Evolutionary conservation across 768 basidiomycete species (phyloP).

Genomic region (Hortiboletus campestris): DNA sequence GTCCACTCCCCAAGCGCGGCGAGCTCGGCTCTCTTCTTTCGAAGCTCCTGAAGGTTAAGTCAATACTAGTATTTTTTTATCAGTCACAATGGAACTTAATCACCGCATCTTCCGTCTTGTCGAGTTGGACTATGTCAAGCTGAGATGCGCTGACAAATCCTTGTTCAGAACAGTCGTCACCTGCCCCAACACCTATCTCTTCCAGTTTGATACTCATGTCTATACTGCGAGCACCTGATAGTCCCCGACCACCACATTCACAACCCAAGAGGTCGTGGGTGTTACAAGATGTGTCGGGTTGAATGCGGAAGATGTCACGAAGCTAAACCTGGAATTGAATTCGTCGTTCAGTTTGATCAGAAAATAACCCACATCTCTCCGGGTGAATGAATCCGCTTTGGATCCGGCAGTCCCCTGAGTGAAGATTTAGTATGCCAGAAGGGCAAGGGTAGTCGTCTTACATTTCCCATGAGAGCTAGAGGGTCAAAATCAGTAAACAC

Average conservation of each 20-base stretch:
- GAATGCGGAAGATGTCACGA: constrained; percentile 88
- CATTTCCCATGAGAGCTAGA: constrained; percentile 71
- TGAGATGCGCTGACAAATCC: constrained; percentile 71
- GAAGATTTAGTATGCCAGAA: constrained; percentile 8
- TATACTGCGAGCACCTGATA: neutral
- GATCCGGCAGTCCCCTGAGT: constrained; percentile 46
- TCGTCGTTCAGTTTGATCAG: neutral
- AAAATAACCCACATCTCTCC: constrained; percentile 66
- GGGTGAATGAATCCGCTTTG: constrained; percentile 82
- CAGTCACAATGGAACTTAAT: constrained; percentile 15
- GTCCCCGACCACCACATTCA: constrained; percentile 46
- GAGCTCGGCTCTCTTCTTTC: constrained; percentile 66
- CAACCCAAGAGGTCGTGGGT: constrained; percentile 93
- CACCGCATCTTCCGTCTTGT: constrained; percentile 55
- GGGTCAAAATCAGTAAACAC: constrained; percentile 9
- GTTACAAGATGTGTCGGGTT: constrained; percentile 75
- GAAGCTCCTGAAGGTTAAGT: constrained; percentile 47
- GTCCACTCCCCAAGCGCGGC: constrained; percentile 79
- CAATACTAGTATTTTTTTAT: neutral
- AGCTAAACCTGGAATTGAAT: constrained; percentile 48
- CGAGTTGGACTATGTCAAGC: constrained; percentile 43
- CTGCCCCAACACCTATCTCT: constrained; percentile 26
- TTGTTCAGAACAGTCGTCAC: constrained; percentile 29
- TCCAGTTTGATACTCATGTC: constrained; percentile 20
- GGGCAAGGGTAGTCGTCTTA: constrained; percentile 26